phyloP scores from a whole-genome alignment of 768 basidiomycete species.

The Gloeophyllum trabeum region DNA sequence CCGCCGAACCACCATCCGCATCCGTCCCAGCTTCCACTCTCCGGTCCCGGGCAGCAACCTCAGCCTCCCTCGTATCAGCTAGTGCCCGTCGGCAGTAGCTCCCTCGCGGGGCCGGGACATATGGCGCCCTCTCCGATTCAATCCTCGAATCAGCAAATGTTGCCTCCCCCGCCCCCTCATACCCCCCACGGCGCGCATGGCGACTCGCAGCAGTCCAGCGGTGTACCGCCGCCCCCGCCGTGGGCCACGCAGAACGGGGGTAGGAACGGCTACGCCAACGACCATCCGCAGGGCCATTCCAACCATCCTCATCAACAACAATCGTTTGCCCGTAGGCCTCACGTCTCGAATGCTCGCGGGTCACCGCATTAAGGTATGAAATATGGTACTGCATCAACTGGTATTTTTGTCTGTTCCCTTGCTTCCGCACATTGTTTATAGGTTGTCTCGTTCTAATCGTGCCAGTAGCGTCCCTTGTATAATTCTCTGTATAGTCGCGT shows the following conservation, averaged over 20 bases:
- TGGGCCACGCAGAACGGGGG: neutral
- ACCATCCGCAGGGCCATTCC: neutral
- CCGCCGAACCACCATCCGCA: too few relatives aligned
- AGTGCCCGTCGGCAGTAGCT: too few relatives aligned
- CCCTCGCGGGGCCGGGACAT: too few relatives aligned
- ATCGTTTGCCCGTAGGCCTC: neutral
- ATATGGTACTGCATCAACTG: too few relatives aligned
- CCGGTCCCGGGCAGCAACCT: neutral
- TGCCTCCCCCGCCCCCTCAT: neutral
- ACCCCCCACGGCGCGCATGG: neutral
- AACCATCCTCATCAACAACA: neutral
- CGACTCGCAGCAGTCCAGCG: too few relatives aligned
- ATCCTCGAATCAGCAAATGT: neutral
- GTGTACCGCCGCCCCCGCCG: neutral
- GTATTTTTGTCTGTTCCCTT: too few relatives aligned
- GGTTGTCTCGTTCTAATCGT: too few relatives aligned
- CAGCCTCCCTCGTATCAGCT: neutral
- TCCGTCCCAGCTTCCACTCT: too few relatives aligned
- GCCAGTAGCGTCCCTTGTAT: too few relatives aligned
- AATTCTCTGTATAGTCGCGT: too few relatives aligned
- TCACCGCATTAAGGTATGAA: neutral
- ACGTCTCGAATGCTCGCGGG: neutral
- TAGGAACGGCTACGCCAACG: neutral
- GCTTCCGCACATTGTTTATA: too few relatives aligned
- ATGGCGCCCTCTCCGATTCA: too few relatives aligned